phyloP scores from a whole-genome alignment of 2,329 filamentous ascomycete genomes.

The Colletotrichum sp. region DNA sequence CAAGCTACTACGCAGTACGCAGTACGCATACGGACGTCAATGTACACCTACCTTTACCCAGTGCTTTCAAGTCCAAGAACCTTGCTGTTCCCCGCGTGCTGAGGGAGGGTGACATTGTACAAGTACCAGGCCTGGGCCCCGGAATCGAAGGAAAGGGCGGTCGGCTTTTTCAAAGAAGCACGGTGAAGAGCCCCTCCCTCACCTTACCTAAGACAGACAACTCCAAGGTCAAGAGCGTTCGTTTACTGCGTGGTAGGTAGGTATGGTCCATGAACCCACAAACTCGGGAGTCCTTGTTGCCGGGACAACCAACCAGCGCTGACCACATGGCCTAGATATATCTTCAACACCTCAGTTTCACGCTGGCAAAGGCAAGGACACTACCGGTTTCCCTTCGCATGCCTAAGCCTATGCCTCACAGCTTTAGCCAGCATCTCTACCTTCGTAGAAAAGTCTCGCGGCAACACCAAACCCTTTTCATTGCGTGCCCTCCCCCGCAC shows the following conservation, averaged over 20 bases:
- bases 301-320: constrained; percentile 16
- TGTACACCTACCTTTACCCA: background rate
- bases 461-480: background rate
- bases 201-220: background rate
- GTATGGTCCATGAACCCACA: background rate
- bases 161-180: background rate
- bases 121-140: background rate
- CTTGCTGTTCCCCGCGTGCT: background rate
- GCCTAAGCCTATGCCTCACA: background rate
- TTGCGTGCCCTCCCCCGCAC: background rate
- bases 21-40: background rate
- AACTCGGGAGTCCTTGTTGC: constrained; percentile 7
- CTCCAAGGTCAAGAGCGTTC: background rate
- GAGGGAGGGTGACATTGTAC: background rate
- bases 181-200: background rate
- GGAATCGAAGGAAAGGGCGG: background rate
- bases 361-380: background rate
- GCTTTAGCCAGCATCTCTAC: constrained; percentile 7
- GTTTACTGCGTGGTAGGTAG: background rate
- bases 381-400: background rate
- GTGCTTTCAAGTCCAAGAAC: background rate
- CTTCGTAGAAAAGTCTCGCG: background rate
- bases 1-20: background rate
- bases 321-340: constrained; percentile 18
- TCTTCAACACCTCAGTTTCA: constrained; percentile 1